Evolutionary conservation across 495 filamentous ascomycete species (phyloP).

Genomic region (Aspergillus kassunensis): DNA sequence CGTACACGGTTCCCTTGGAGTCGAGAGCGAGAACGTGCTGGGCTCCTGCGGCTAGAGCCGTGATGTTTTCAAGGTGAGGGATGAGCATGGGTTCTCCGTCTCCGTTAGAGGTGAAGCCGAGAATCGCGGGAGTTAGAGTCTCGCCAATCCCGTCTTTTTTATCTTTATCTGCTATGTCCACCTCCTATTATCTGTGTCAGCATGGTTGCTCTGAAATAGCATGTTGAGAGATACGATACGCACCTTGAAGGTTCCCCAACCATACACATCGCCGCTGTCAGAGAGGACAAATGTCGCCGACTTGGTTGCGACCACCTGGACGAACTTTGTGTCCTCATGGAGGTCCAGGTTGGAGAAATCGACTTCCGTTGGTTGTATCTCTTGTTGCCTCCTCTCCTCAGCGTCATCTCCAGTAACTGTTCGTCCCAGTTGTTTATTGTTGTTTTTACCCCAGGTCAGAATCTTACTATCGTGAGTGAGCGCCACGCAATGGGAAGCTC

Average conservation of each 20-base stretch:
- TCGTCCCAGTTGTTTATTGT: conserved; percentile 62
- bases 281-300: conserved; percentile 62
- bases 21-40: conserved; percentile 72
- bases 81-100: conserved; percentile 52
- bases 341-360: conserved; percentile 32
- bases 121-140: too few species aligned
- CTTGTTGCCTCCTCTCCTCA: conserved; percentile 22
- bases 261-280: conserved; percentile 59
- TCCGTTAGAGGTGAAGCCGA: too few species aligned
- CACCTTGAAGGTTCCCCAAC: conserved; percentile 70
- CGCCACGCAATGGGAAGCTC: conserved; percentile 63
- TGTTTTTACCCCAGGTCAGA: conserved; percentile 70
- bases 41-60: conserved; percentile 54
- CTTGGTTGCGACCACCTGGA: conserved; percentile 58
- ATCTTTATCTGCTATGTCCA: too few species aligned
- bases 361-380: conserved; percentile 33
- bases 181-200: not conserved
- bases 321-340: conserved; percentile 50
- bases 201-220: not conserved
- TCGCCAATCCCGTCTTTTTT: too few species aligned
- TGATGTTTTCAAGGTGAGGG: conserved; percentile 58
- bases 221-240: conserved; percentile 14
- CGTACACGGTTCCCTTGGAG: conserved; percentile 56
- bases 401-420: conserved; percentile 33
- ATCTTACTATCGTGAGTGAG: conserved; percentile 63